Conservation (phyloP, 495 filamentous ascomycete genomes). For the Penicillium cosmopolitanum region DNA sequence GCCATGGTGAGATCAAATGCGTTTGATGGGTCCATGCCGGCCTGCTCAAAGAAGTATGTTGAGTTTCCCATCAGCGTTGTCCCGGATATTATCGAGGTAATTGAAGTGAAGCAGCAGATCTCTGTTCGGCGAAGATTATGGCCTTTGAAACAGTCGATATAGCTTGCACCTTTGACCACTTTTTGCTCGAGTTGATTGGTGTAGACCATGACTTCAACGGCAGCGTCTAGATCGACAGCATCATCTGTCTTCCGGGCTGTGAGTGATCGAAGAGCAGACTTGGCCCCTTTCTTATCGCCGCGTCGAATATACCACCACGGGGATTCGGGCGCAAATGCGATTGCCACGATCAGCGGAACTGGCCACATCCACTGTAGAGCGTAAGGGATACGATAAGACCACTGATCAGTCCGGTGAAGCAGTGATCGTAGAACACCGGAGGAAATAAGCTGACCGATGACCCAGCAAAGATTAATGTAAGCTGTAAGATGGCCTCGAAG, state of each 20-base stretch:
- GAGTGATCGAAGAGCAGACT: slow-evolving; percentile 64
- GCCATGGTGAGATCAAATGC: slow-evolving; percentile 34
- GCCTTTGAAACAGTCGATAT: slow-evolving; percentile 74
- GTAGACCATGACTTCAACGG: slow-evolving; percentile 78
- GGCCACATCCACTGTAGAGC: slow-evolving; percentile 85
- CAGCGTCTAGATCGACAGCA: slow-evolving; percentile 70
- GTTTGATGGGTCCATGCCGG: slow-evolving; percentile 53
- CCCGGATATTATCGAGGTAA: slow-evolving; percentile 26
- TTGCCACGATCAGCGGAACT: slow-evolving; percentile 67
- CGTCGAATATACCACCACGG: slow-evolving; percentile 83
- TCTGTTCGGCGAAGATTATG: slow-evolving; percentile 72
- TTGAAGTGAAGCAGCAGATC: slow-evolving; percentile 65
- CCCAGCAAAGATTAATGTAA: slow-evolving; percentile 83
- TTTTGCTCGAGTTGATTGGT: slow-evolving; percentile 74
- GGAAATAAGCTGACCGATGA: slow-evolving; percentile 70
- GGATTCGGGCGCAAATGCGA: slow-evolving; percentile 71
- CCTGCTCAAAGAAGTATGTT: slow-evolving; percentile 67
- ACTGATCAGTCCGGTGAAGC: slow-evolving; percentile 51
- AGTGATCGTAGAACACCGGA: slow-evolving; percentile 63
- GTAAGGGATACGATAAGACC: slow-evolving; percentile 69
- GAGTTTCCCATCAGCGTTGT: slow-evolving; percentile 47
- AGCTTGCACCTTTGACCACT: slow-evolving; percentile 62
- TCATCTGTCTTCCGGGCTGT: slow-evolving; percentile 57
- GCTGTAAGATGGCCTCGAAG: slow-evolving; percentile 74
- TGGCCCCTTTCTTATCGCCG: slow-evolving; percentile 66